Evolutionary conservation across 108 stramenopile genomes (phyloP).

Genomic region (Conticribra guillardii): DNA sequence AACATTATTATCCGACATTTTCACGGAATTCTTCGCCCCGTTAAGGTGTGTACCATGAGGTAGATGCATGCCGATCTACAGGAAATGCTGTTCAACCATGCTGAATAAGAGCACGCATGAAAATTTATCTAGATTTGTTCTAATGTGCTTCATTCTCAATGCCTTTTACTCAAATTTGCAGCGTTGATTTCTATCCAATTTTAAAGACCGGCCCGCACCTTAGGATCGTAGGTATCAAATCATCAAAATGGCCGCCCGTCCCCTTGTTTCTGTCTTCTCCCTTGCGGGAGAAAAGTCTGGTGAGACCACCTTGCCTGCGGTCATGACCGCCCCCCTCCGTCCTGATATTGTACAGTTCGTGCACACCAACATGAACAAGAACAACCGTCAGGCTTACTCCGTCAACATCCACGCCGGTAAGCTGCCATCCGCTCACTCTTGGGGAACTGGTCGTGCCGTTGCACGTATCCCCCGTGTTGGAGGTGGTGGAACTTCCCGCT

Average conservation of each 20-base stretch:
- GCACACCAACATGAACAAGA: conserved; percentile 99
- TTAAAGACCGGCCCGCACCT: conserved; percentile 66
- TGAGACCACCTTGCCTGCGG: conserved; percentile 92
- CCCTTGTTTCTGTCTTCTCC: conserved; percentile 96
- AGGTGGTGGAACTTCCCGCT: conserved; percentile 98
- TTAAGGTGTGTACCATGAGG: too few species aligned
- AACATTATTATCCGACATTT: too few species aligned
- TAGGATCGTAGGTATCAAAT: conserved; percentile 56
- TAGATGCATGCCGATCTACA: too few species aligned
- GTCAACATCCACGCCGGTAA: conserved; percentile 95
- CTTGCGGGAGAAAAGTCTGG: conserved; percentile 87
- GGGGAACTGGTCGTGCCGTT: conserved; percentile 99
- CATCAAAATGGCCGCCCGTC: conserved; percentile 90
- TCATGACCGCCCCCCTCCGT: conserved; percentile 98
- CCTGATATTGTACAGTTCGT: conserved; percentile 98
- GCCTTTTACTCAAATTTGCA: not conserved
- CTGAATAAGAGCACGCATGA: too few species aligned
- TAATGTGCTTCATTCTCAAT: too few species aligned
- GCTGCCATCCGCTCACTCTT: conserved; percentile 94
- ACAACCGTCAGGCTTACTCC: conserved; percentile 98
- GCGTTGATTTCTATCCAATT: conserved; percentile 9
- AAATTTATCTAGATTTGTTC: too few species aligned
- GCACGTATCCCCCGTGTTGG: conserved; percentile 99
- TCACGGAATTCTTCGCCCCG: too few species aligned
- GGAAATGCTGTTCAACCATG: too few species aligned